A percentile compares a stretch with the other conserved stretches of the same genome.
Evolutionary conservation across 306 rosid genomes (phyloP).

Genomic region (Corylus avellana): DNA sequence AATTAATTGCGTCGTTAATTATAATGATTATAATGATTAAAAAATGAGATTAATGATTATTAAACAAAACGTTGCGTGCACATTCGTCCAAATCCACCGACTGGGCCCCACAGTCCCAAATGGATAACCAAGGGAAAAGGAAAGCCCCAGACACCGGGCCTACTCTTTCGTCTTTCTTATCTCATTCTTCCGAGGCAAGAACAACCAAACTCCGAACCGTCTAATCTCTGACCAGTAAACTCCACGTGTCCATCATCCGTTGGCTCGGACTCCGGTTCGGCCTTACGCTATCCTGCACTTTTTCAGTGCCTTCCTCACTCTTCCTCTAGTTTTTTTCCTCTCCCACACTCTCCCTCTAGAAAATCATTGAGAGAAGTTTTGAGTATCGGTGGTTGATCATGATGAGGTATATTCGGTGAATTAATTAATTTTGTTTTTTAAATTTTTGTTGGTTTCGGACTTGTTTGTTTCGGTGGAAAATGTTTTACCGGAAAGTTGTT

Average conservation of each 20-base stretch:
- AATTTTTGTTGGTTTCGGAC: not conserved
- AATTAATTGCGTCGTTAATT: no score
- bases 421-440: not conserved
- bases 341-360: conserved; percentile 7
- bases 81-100: not conserved
- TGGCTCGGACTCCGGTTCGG: conserved; percentile 45
- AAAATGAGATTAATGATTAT: no score
- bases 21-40: no score
- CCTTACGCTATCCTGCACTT: conserved; percentile 32
- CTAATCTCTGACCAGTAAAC: not conserved
- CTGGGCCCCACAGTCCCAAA: conserved; percentile 13
- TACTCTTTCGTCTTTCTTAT: conserved; percentile 24
- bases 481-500: not conserved
- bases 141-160: conserved; percentile 8
- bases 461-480: not conserved
- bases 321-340: conserved; percentile 15
- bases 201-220: conserved; percentile 38
- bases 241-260: conserved; percentile 46
- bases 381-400: conserved; percentile 14
- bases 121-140: conserved; percentile 27
- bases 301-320: conserved; percentile 26
- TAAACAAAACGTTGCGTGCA: not conserved
- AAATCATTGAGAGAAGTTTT: conserved; percentile 1
- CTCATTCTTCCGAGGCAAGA: conserved; percentile 15
- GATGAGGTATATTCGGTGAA: not conserved